Percentiles rank a stretch among this genome's conserved stretches.
Evolutionary conservation across 108 stramenopile genomes (phyloP).

Genomic region (Cyclotella atomus): DNA sequence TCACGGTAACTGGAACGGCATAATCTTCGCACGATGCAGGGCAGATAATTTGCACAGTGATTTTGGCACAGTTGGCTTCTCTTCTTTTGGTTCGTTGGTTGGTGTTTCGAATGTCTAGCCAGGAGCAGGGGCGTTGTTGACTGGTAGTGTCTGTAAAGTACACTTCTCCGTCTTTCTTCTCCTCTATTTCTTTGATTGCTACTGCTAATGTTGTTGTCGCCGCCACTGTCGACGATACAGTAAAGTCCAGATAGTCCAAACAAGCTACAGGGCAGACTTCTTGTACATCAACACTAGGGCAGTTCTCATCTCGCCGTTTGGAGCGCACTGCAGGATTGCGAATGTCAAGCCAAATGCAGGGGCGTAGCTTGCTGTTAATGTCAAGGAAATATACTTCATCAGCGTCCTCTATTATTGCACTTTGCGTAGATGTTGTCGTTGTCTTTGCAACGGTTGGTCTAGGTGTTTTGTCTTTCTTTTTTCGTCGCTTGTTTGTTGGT

Average conservation of each 20-base stretch:
- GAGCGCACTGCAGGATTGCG: background rate
- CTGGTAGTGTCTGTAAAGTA: slow-evolving; percentile 2
- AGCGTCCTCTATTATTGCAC: background rate
- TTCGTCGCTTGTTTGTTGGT: background rate
- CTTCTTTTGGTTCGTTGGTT: slow-evolving; percentile 14
- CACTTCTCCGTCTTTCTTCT: background rate
- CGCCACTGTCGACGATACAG: background rate
- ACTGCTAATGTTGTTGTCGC: background rate
- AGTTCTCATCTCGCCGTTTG: slow-evolving; percentile 27
- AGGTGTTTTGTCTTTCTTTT: background rate
- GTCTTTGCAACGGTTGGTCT: background rate
- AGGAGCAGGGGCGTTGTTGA: slow-evolving; percentile 1
- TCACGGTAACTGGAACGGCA: background rate
- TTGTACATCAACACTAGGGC: background rate
- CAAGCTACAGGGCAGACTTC: slow-evolving; percentile 11
- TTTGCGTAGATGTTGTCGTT: background rate
- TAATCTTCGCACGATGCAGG: slow-evolving; percentile 1
- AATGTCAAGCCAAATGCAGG: slow-evolving; percentile 25
- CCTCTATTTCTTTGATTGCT: no score
- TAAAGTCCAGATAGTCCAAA: background rate
- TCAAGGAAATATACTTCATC: slow-evolving; percentile 13
- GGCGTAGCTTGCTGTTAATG: background rate
- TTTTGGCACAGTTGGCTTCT: slow-evolving; percentile 13
- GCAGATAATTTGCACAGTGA: background rate
- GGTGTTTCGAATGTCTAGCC: slow-evolving; percentile 14